Percentiles rank a stretch among this genome's conserved stretches.
Conservation (phyloP, 169 alveolate genomes). For the Plasmodium billcollinsi region DNA sequence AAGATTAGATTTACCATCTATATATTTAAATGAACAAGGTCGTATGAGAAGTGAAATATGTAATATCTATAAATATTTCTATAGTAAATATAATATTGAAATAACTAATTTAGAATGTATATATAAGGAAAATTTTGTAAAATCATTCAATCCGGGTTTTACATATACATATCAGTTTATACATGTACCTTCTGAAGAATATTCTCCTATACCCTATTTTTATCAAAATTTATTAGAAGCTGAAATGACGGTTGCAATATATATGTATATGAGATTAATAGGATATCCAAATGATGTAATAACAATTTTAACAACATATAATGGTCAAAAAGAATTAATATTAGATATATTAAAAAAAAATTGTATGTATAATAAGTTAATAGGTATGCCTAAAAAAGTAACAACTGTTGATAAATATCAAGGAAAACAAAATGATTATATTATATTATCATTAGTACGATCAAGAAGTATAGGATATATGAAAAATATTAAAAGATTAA, state of each 20-base stretch:
- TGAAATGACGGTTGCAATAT: constrained; percentile 92
- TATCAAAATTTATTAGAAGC: constrained; percentile 96
- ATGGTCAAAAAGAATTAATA: constrained; percentile 94
- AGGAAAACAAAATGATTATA: constrained; percentile 93
- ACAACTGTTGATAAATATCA: constrained; percentile 93
- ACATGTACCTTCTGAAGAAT: constrained; percentile 91
- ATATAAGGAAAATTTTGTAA: constrained; percentile 48
- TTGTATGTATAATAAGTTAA: constrained; percentile 87
- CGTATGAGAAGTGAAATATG: constrained; percentile 93
- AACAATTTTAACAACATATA: constrained; percentile 92
- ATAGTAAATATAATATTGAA: constrained; percentile 78
- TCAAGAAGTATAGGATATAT: constrained; percentile 91
- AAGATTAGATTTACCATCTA: constrained; percentile 89
- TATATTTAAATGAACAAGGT: constrained; percentile 90
- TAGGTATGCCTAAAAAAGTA: constrained; percentile 85
- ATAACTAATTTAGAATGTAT: constrained; percentile 47
- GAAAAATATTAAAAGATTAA: constrained; percentile 94
- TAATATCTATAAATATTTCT: constrained; percentile 90
- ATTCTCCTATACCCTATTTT: constrained; percentile 91
- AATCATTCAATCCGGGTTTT: constrained; percentile 77
- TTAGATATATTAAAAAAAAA: constrained; percentile 87
- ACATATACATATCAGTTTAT: constrained; percentile 88
- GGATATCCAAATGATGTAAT: constrained; percentile 90
- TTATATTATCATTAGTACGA: constrained; percentile 92
- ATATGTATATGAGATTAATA: constrained; percentile 93